Evolutionary conservation across 1,284 basidiomycete genomes (phyloP).

Genomic region (Heterobasidion irregulare): DNA sequence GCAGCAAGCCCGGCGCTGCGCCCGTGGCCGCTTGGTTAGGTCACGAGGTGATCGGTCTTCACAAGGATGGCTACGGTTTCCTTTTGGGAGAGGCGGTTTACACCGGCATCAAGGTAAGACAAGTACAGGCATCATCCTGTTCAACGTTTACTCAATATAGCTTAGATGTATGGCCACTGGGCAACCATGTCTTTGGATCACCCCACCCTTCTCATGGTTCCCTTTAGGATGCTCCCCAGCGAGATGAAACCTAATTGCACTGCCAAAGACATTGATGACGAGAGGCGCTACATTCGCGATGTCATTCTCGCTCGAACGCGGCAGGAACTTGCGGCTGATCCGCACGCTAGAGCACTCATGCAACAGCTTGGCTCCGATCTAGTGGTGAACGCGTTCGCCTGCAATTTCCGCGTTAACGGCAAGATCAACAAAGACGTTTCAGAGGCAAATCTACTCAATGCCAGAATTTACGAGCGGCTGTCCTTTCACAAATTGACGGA

Average conservation of each 20-base stretch:
- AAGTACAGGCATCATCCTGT: neutral
- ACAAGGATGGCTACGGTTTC: slow-evolving; percentile 27
- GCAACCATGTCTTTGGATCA: slow-evolving; percentile 28
- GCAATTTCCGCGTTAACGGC: slow-evolving; percentile 33
- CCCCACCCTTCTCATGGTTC: slow-evolving; percentile 24
- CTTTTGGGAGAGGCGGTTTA: slow-evolving; percentile 32
- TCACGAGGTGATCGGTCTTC: slow-evolving; percentile 29
- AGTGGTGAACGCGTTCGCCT: slow-evolving; percentile 35
- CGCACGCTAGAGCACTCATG: slow-evolving; percentile 22
- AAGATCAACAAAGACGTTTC: slow-evolving; percentile 30
- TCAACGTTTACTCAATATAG: neutral
- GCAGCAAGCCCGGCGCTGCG: slow-evolving; percentile 37
- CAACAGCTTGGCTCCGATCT: slow-evolving; percentile 32
- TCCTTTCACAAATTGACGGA: slow-evolving; percentile 23
- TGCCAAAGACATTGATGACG: slow-evolving; percentile 16
- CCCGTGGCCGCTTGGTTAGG: slow-evolving; percentile 26
- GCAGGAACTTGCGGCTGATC: slow-evolving; percentile 24
- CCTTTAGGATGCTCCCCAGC: slow-evolving; percentile 27
- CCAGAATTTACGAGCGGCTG: slow-evolving; percentile 29
- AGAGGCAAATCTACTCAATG: slow-evolving; percentile 36
- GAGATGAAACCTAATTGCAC: slow-evolving; percentile 15
- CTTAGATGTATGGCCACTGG: slow-evolving; percentile 27
- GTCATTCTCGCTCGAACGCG: slow-evolving; percentile 24
- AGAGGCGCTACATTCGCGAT: slow-evolving; percentile 30
- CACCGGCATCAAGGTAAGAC: slow-evolving; percentile 22